These are phyloP conservation scores for Coniochaeta sp. DNA, from an alignment of 2,329 filamentous ascomycete genomes.

Conservation along the genomic window DNA sequence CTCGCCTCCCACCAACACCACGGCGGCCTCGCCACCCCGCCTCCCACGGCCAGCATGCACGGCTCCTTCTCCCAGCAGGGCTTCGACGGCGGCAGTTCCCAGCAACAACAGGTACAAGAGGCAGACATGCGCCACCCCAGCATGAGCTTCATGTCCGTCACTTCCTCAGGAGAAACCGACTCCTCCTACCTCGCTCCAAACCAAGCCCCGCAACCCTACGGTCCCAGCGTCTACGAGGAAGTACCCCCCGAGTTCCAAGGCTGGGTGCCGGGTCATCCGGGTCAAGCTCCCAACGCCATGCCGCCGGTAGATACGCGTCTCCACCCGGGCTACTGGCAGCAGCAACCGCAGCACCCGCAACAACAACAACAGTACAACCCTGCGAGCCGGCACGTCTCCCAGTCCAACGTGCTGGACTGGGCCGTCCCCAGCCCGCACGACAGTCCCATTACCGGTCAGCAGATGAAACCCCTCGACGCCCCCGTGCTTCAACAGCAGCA, in stretches of 20 bases:
- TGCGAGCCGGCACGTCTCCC: not conserved
- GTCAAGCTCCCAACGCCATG: not conserved
- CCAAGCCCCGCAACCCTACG: not conserved
- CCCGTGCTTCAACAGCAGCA: not conserved
- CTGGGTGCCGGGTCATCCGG: not conserved
- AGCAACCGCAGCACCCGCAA: not conserved
- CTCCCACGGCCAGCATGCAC: constrained; percentile 45
- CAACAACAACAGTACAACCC: not conserved
- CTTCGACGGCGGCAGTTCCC: constrained; percentile 30
- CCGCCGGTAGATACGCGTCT: not conserved
- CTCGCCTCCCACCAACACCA: constrained; percentile 25
- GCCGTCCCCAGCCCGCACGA: not conserved
- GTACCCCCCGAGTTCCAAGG: constrained; percentile 4
- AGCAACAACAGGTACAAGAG: not conserved
- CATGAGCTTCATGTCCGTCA: constrained; percentile 12
- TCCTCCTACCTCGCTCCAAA: not conserved
- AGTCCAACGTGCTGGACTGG: not conserved
- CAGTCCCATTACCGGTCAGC: not conserved
- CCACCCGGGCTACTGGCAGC: constrained; percentile 1
- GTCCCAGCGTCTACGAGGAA: not conserved
- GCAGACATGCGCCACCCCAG: constrained; percentile 4
- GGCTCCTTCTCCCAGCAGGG: constrained; percentile 33
- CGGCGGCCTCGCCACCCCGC: constrained; percentile 46
- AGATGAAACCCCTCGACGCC: not conserved
- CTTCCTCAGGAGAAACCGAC: not conserved